Conservation (phyloP, 75 land plant genomes). For the Pinus tabuliformis region DNA sequence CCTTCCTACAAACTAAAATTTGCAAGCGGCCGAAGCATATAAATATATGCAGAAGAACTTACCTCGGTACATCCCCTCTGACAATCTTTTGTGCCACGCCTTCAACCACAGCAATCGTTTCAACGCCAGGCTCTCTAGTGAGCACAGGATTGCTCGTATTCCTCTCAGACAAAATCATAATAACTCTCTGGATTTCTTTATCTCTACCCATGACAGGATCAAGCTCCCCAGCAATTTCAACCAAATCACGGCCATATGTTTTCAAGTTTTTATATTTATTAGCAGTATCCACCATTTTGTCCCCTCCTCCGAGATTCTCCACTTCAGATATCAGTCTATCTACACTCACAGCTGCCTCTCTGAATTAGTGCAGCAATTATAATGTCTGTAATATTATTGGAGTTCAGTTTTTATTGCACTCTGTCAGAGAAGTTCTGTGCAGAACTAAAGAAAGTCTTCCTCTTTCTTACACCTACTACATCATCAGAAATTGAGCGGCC, state of each 20-base stretch:
- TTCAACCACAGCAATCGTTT: constrained; percentile 96
- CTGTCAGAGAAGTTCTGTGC: too few relatives aligned
- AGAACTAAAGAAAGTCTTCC: too few relatives aligned
- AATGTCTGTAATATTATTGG: too few relatives aligned
- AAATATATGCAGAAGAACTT: not conserved
- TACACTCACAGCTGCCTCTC: constrained; percentile 43
- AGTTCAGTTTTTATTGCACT: too few relatives aligned
- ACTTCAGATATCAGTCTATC: constrained; percentile 69
- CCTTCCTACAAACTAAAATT: not conserved
- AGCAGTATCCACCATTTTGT: constrained; percentile 88
- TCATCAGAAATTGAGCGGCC: too few relatives aligned
- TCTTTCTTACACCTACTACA: too few relatives aligned
- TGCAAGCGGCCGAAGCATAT: not conserved
- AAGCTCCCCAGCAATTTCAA: constrained; percentile 90
- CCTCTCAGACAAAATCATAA: constrained; percentile 79
- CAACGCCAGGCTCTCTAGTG: constrained; percentile 97
- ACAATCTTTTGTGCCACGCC: constrained; percentile 94
- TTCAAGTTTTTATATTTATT: constrained; percentile 79
- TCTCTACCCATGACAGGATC: constrained; percentile 97
- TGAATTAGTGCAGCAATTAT: constrained; percentile 18
- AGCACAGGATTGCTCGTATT: constrained; percentile 97
- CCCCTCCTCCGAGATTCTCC: constrained; percentile 84
- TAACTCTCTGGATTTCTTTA: constrained; percentile 82
- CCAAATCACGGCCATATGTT: constrained; percentile 93
- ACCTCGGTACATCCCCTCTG: constrained; percentile 92